Percentiles rank a stretch among this genome's conserved stretches.
phyloP scores from a whole-genome alignment of 495 filamentous ascomycete species.

The Niebla homalea region DNA sequence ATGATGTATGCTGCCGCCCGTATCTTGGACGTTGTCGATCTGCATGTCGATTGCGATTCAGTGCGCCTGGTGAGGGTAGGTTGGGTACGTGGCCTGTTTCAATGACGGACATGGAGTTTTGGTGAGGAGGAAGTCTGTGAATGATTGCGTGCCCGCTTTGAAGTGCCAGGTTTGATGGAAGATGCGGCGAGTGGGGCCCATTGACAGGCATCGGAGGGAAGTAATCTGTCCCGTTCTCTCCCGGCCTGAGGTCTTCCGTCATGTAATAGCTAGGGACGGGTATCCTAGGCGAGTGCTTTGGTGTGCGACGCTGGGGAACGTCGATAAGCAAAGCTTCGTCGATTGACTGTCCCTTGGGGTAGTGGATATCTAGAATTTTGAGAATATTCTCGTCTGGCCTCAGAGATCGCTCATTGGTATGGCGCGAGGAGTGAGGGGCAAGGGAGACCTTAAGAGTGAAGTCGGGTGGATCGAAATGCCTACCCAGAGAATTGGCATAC shows the following conservation, averaged over 20 bases:
- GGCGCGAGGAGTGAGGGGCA: slow-evolving; percentile 32
- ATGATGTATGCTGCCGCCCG: slow-evolving; percentile 64
- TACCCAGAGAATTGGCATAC: slow-evolving; percentile 84
- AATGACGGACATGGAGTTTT: slow-evolving; percentile 59
- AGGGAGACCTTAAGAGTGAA: slow-evolving; percentile 52
- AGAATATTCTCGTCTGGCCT: slow-evolving; percentile 79
- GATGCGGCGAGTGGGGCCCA: slow-evolving; percentile 26
- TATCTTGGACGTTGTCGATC: slow-evolving; percentile 38
- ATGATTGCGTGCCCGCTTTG: slow-evolving; percentile 12
- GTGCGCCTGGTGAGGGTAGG: slow-evolving; percentile 70
- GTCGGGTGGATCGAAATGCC: slow-evolving; percentile 81
- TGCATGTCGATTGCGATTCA: slow-evolving; percentile 32
- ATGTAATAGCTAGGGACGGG: slow-evolving; percentile 39
- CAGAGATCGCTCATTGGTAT: slow-evolving; percentile 49
- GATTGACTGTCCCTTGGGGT: slow-evolving; percentile 74
- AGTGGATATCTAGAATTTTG: slow-evolving; percentile 69
- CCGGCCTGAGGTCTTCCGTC: slow-evolving; percentile 48
- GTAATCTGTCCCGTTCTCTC: slow-evolving; percentile 69
- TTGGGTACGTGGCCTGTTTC: slow-evolving; percentile 66
- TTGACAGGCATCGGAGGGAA: slow-evolving; percentile 71
- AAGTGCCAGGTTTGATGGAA: slow-evolving; percentile 22
- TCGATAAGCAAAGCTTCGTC: slow-evolving; percentile 90
- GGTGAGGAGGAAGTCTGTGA: slow-evolving; percentile 15
- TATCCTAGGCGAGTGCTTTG: slow-evolving; percentile 62
- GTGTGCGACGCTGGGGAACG: slow-evolving; percentile 68